Conservation (phyloP, 2,329 filamentous ascomycete species). For the Sarocladium oryzae region DNA sequence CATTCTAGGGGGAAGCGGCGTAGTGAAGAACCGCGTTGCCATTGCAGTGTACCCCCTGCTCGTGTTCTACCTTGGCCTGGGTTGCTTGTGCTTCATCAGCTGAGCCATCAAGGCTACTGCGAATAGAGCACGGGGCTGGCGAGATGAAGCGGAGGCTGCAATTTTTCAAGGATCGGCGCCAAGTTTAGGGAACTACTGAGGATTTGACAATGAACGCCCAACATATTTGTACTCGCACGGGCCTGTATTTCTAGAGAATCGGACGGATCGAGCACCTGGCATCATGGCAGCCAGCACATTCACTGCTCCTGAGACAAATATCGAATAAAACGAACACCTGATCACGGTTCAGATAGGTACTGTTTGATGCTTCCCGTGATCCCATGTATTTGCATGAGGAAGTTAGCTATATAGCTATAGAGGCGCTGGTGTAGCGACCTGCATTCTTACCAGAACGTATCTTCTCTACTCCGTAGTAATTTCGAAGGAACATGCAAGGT, state of each 20-base stretch:
- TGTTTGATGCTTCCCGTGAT: background rate
- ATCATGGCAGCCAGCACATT: background rate
- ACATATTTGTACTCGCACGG: background rate
- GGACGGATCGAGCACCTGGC: background rate
- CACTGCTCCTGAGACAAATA: no score
- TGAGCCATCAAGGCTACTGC: constrained; percentile 27
- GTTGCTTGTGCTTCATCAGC: constrained; percentile 96
- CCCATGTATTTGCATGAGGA: background rate
- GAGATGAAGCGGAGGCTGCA: background rate
- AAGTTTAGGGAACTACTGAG: background rate
- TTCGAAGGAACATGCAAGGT: no score
- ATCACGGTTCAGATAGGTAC: no score
- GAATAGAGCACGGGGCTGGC: background rate
- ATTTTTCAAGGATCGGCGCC: background rate
- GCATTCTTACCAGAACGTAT: no score
- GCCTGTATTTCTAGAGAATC: constrained; percentile 6
- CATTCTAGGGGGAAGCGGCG: constrained; percentile 90
- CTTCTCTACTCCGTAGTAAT: no score
- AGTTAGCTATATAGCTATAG: no score
- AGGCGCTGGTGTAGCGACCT: no score
- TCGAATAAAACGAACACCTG: no score
- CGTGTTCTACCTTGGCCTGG: constrained; percentile 89
- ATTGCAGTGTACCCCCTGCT: constrained; percentile 93
- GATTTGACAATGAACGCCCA: background rate
- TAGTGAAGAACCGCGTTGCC: constrained; percentile 88